A percentile compares a stretch with the other conserved stretches of the same genome.
Evolutionary conservation across 805 yeast genomes (phyloP).

Genomic region (Cyberlindnera euphorbiiphila): DNA sequence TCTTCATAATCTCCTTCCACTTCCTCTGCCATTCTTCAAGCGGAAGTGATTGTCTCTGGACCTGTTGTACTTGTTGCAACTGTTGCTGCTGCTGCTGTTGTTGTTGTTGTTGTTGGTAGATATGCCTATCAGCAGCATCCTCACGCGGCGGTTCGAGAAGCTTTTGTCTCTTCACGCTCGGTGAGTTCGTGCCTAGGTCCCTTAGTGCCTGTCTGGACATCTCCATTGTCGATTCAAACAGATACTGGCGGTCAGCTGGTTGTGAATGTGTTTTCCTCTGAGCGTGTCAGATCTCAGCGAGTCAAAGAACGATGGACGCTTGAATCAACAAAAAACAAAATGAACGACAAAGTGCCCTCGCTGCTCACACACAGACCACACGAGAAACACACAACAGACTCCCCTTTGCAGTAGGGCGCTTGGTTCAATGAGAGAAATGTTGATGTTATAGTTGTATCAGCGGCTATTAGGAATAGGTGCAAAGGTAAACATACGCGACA

Average conservation of each 20-base stretch:
- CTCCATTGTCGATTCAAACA: slow-evolving; percentile 22
- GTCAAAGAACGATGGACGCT: too few species aligned
- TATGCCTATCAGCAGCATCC: slow-evolving; percentile 3
- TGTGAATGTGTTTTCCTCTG: too few species aligned
- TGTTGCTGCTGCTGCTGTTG: slow-evolving; percentile 11
- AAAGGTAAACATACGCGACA: slow-evolving; percentile 1
- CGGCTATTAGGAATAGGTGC: slow-evolving; percentile 1
- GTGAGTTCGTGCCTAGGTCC: slow-evolving; percentile 27
- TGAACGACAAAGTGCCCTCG: too few species aligned
- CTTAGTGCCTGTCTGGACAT: slow-evolving; percentile 20
- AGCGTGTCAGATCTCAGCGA: too few species aligned
- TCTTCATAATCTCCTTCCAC: slow-evolving; percentile 57
- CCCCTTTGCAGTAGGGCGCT: too few species aligned
- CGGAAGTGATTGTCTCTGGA: slow-evolving; percentile 14
- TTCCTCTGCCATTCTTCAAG: slow-evolving; percentile 53
- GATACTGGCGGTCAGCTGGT: not conserved
- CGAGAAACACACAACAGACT: too few species aligned
- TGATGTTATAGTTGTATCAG: not conserved
- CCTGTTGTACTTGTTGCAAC: slow-evolving; percentile 9
- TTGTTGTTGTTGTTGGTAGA: slow-evolving; percentile 4
- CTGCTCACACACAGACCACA: too few species aligned
- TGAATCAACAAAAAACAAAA: too few species aligned
- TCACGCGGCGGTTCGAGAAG: slow-evolving; percentile 8
- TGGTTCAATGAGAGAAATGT: too few species aligned
- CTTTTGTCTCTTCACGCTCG: slow-evolving; percentile 27